Conservation (phyloP, 1,139 yeast genomes). For the Saccharomyces hybrid region DNA sequence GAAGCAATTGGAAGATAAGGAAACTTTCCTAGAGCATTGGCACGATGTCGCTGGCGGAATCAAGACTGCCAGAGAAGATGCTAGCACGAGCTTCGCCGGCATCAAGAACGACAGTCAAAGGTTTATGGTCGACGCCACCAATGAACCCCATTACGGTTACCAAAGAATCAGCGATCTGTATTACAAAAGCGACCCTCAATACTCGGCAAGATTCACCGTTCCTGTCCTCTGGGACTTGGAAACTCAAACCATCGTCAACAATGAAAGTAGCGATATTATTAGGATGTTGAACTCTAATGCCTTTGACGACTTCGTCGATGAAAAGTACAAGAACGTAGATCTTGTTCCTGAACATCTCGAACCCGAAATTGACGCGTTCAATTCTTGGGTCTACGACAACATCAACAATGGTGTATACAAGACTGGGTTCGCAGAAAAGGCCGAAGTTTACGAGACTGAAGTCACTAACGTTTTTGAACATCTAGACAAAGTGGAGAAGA, state of each 20-base stretch:
- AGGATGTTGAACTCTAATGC: constrained; percentile 66
- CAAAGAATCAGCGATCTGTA: constrained; percentile 63
- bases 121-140: constrained; percentile 36
- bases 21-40: constrained; percentile 11
- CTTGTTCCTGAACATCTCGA: constrained; percentile 54
- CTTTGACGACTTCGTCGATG: constrained; percentile 46
- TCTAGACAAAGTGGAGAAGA: constrained; percentile 66
- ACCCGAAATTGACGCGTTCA: constrained; percentile 62
- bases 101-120: constrained; percentile 20
- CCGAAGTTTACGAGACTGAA: constrained; percentile 73
- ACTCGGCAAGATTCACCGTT: constrained; percentile 78
- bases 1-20: constrained; percentile 45
- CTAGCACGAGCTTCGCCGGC: constrained; percentile 12
- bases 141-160: constrained; percentile 57
- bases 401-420: constrained; percentile 95
- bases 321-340: constrained; percentile 46
- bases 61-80: constrained; percentile 10
- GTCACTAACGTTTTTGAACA: constrained; percentile 58
- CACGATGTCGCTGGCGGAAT: constrained; percentile 24
- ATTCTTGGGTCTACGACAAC: constrained; percentile 76
- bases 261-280: constrained; percentile 84
- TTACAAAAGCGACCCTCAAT: constrained; percentile 66
- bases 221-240: constrained; percentile 91
- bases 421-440: constrained; percentile 81
- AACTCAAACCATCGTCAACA: constrained; percentile 73